Evolutionary conservation across 805 yeast species (phyloP), one percentile per base, ranked within the genome.

Genomic region (Kazachstania bromeliacearum): DNA sequence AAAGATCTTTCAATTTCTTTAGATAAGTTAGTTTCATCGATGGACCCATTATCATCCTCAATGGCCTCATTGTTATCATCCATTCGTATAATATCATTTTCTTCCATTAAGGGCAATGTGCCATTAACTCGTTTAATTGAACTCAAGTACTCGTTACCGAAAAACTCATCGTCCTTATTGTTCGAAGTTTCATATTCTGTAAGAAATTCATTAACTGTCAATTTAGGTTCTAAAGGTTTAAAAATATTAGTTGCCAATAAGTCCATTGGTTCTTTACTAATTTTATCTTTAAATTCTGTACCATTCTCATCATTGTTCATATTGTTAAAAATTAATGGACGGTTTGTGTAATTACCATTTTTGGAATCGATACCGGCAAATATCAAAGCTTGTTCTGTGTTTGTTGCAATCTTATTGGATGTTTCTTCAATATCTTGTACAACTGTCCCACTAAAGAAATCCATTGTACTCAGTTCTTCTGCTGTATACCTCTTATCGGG

Each of bases 401-500:
- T 45, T 7, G 48, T 49, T 15, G 38, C 12, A 26, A 21, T 27
- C 17, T 21, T 23, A 12, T 32, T 40, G 12, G 33, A 3, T n/a
- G 21, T 28, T 38, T 37, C 28, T 21, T 25, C 25, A 4, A 21
- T 33, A 14, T 23, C 25, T 38, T 33, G 44, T 18, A 23, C 28
- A 12, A 63, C 53, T 2, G 79, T 65, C 13, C 65, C 64, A 34
- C 59, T 57, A 55, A 82, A 82, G 53, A 75, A 82, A 0, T 68
- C 60, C 71, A 73, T 63, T 12, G 57, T 34, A 40, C 75, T 62
- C 21, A 82, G 45, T 7, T 57, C 57, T 1, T 64, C 63, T 2
- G 71, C 79, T 26, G 70, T 68, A 0, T 74, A 69, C 45, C 94
- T 67, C n/a, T 57, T 52, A n/a, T 59, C 56, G 2, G 95, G 94